phyloP scores from a whole-genome alignment of 495 filamentous ascomycete species.

The Annulohypoxylon nitens region DNA sequence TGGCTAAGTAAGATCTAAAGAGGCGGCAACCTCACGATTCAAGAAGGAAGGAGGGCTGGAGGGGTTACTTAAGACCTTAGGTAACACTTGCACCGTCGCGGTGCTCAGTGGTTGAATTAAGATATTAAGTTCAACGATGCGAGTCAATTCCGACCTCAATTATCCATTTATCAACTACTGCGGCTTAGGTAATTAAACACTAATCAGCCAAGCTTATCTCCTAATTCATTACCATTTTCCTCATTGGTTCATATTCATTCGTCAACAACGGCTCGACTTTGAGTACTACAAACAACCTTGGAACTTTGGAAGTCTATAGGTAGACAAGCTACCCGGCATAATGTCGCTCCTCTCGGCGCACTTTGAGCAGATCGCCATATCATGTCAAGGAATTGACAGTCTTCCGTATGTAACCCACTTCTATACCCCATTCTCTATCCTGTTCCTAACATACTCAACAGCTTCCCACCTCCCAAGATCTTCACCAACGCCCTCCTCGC shows the following conservation, averaged over 20 bases:
- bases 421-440: not conserved
- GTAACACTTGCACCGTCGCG: not conserved
- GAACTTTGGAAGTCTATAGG: not conserved
- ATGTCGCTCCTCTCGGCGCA: constrained; percentile 87
- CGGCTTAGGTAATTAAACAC: not conserved
- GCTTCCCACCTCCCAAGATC: constrained; percentile 91
- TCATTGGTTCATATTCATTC: not conserved
- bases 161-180: not conserved
- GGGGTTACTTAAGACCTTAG: constrained; percentile 3
- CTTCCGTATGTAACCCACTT: constrained; percentile 72
- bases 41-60: constrained; percentile 1
- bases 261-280: not conserved
- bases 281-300: too few relatives aligned
- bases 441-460: constrained; percentile 49
- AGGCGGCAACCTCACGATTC: not conserved
- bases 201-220: not conserved
- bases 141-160: not conserved
- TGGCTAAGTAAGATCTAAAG: constrained; percentile 6
- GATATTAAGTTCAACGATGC: not conserved
- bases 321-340: constrained; percentile 11
- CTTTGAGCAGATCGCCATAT: constrained; percentile 91
- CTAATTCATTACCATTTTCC: not conserved
- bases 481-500: constrained; percentile 95
- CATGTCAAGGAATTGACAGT: constrained; percentile 83
- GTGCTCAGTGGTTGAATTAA: not conserved